A percentile compares a stretch with the other conserved stretches of the same genome.
Conservation (phyloP, 2,329 filamentous ascomycete genomes). For the Cadophora gregata region DNA sequence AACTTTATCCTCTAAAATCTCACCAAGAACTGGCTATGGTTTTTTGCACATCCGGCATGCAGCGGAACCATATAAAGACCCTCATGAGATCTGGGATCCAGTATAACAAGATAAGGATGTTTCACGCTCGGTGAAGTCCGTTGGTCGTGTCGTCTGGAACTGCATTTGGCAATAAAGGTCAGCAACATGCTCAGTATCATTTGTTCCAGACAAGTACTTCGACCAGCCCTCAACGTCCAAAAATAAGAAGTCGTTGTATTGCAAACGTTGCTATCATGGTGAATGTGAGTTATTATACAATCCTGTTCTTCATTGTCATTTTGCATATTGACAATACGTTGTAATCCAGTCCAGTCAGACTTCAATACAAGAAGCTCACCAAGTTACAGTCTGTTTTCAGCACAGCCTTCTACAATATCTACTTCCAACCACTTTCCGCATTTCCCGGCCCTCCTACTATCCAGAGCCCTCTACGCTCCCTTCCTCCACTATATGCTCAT, state of each 20-base stretch:
- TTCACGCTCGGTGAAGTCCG: no score
- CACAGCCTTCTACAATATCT: not conserved
- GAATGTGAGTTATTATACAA: not conserved
- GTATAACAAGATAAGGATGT: no score
- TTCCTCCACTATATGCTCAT: not conserved
- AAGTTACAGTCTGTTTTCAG: not conserved
- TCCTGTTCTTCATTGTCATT: not conserved
- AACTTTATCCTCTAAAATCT: not conserved
- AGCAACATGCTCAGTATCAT: not conserved
- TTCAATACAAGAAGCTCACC: not conserved
- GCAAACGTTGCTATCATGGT: not conserved
- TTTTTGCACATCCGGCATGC: not conserved
- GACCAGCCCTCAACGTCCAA: not conserved
- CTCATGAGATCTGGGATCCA: not conserved
- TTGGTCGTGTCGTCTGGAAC: not conserved
- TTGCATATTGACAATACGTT: not conserved
- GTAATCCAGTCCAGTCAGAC: not conserved
- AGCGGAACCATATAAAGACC: not conserved
- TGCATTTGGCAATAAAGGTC: not conserved
- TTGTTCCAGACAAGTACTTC: not conserved
- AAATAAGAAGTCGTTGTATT: no score
- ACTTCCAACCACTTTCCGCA: not conserved
- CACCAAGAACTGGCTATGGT: not conserved
- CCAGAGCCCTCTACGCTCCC: not conserved
- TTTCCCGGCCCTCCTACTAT: not conserved